These are phyloP conservation scores for Prunus dulcis DNA, from an alignment of 306 rosid species.

Conservation along the genomic window DNA sequence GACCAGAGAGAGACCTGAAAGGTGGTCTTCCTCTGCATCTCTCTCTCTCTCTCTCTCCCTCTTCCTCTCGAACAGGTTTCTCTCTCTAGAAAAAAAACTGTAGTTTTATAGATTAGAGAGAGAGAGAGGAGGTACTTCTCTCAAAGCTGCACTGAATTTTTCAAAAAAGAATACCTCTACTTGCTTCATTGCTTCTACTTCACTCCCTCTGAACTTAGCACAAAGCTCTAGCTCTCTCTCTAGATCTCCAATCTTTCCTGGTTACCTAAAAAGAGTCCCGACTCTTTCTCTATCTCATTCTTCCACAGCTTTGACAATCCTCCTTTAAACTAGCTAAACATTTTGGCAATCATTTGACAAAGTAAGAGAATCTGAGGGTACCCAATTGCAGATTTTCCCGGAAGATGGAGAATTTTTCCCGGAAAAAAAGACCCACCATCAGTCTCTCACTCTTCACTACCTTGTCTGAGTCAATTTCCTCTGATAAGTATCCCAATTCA, in stretches of 20 bases:
- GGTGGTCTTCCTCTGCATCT: conserved; percentile 19
- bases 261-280: not conserved
- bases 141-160: not conserved
- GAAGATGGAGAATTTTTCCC: conserved; percentile 34
- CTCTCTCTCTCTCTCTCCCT: conserved; percentile 25
- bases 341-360: not conserved
- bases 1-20: conserved; percentile 33
- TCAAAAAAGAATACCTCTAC: not conserved
- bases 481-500: conserved; percentile 17
- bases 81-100: not conserved
- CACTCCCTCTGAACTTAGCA: conserved; percentile 2
- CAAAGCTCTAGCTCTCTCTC: not conserved
- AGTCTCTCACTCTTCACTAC: conserved; percentile 41
- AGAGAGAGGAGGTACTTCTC: not conserved
- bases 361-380: conserved; percentile 3
- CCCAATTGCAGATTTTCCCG: conserved; percentile 8
- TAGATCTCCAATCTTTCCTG: not conserved
- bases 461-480: conserved; percentile 39
- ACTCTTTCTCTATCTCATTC: conserved; percentile 16
- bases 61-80: conserved; percentile 6
- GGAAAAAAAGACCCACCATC: conserved; percentile 36
- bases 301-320: conserved; percentile 1
- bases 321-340: not conserved
- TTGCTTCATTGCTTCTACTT: conserved; percentile 11
- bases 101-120: not conserved